Conservation (phyloP, 352 stramenopile species). For the Elongisporangium prolatum region DNA sequence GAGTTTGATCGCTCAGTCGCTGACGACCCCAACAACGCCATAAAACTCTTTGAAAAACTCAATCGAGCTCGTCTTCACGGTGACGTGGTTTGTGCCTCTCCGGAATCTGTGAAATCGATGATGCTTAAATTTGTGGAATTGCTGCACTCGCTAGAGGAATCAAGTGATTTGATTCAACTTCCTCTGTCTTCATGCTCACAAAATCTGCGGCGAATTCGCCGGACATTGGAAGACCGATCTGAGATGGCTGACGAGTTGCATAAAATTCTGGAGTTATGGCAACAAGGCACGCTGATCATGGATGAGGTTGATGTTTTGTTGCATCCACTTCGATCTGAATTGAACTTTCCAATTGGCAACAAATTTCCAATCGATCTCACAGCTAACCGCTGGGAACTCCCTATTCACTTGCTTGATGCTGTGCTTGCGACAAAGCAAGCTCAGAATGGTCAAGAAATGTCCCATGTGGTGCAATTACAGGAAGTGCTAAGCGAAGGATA, state of each 20-base stretch:
- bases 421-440: constrained; percentile 64
- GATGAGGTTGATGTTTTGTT: constrained; percentile 92
- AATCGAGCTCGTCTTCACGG: constrained; percentile 85
- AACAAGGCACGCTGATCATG: constrained; percentile 93
- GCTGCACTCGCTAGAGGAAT: constrained; percentile 87
- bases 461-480: constrained; percentile 55
- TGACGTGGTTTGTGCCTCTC: constrained; percentile 98
- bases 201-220: constrained; percentile 64
- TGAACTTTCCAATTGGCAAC: constrained; percentile 91
- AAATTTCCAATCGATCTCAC: constrained; percentile 89
- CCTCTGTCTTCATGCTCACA: constrained; percentile 53
- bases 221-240: constrained; percentile 69
- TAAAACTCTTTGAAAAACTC: constrained; percentile 82
- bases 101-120: constrained; percentile 99
- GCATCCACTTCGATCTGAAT: constrained; percentile 86
- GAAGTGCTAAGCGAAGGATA: constrained; percentile 91
- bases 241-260: constrained; percentile 90
- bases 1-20: constrained; percentile 95
- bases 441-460: neutral
- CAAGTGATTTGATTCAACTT: constrained; percentile 62
- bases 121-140: constrained; percentile 98
- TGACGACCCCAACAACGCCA: constrained; percentile 56
- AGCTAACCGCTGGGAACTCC: constrained; percentile 89
- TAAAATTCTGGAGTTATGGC: constrained; percentile 86
- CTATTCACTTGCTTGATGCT: constrained; percentile 93